Conservation (phyloP, 345 rosid genomes). For the Lepidium sativum region DNA sequence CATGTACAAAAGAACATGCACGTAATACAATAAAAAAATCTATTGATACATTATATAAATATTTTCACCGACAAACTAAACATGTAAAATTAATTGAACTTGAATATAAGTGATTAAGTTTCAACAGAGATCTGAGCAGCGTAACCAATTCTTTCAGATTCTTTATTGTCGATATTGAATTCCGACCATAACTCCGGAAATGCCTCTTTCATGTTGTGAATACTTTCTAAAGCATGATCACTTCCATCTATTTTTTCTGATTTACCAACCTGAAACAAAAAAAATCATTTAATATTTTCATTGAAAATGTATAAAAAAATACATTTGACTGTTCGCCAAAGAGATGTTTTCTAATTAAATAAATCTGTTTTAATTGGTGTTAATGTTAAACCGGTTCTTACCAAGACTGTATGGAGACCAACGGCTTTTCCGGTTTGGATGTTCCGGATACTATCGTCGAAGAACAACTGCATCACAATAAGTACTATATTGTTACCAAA, state of each 20-base stretch:
- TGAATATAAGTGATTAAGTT: constrained; percentile 28
- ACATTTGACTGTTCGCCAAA: too few relatives aligned
- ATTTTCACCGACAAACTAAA: background rate
- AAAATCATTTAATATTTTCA: background rate
- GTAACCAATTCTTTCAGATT: constrained; percentile 31
- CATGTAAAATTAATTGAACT: background rate
- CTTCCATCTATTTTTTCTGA: constrained; percentile 55
- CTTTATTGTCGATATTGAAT: constrained; percentile 22
- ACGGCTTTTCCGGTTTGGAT: constrained; percentile 53
- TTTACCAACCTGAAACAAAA: constrained; percentile 49
- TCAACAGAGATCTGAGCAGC: constrained; percentile 39
- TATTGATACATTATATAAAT: background rate
- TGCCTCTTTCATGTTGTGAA: constrained; percentile 77
- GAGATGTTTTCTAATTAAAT: too few relatives aligned
- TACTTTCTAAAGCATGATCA: constrained; percentile 70
- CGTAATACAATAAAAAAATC: too few relatives aligned
- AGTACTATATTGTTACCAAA: background rate
- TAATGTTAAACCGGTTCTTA: constrained; percentile 24
- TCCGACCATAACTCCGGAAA: constrained; percentile 65
- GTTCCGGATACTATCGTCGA: constrained; percentile 79
- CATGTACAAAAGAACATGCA: too few relatives aligned
- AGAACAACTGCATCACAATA: constrained; percentile 55
- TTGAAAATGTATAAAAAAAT: too few relatives aligned
- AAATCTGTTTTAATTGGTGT: background rate
- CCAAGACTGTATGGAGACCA: constrained; percentile 76